Percentiles rank a stretch among this genome's conserved stretches.
Conservation (phyloP, 768 basidiomycete species). For the Tulasnella sp. region DNA sequence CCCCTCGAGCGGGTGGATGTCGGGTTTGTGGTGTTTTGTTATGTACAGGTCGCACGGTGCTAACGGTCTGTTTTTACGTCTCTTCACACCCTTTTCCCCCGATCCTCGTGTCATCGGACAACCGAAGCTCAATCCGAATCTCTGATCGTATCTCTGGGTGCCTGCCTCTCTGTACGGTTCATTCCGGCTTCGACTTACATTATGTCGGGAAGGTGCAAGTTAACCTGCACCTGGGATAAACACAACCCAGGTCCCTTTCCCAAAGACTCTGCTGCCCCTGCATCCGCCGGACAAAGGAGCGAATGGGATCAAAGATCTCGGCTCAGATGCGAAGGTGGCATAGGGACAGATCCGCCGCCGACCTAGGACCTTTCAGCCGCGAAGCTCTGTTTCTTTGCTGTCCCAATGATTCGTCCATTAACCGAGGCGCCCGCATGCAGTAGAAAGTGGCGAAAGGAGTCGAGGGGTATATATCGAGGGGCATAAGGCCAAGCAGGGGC, state of each 20-base stretch:
- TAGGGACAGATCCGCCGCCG: slow-evolving; percentile 2
- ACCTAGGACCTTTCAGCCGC: background rate
- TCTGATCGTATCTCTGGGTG: background rate
- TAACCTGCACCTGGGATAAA: background rate
- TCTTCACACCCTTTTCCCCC: background rate
- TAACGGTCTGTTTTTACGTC: background rate
- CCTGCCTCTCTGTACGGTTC: background rate
- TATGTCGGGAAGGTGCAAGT: background rate
- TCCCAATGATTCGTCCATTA: background rate
- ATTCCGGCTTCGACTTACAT: background rate
- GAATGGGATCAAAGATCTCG: background rate
- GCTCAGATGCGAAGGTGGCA: background rate
- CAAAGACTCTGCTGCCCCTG: background rate
- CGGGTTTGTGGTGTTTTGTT: background rate
- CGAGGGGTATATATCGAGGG: background rate
- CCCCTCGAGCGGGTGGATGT: background rate
- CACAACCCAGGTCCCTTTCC: background rate
- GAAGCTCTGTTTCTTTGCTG: background rate
- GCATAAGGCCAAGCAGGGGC: background rate
- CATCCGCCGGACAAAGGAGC: slow-evolving; percentile 1
- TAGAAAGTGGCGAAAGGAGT: background rate
- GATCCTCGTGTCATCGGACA: background rate
- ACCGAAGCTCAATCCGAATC: background rate
- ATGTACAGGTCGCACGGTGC: background rate
- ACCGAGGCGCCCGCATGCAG: background rate